phyloP scores from a whole-genome alignment of 2,329 filamentous ascomycete genomes.

The Cladorrhinum sp. region DNA sequence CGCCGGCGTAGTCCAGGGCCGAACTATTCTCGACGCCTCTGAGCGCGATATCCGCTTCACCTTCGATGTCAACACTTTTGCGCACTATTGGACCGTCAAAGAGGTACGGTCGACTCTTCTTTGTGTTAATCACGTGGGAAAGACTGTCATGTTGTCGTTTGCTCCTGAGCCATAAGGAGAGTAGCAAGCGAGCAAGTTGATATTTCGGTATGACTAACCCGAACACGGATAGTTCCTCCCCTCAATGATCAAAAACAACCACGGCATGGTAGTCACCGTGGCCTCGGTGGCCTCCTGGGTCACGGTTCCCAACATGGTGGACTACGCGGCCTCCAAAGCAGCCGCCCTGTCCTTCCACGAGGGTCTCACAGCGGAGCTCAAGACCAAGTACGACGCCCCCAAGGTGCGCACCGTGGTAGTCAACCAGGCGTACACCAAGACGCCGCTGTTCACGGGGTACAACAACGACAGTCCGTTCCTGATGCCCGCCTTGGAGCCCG shows the following conservation, averaged over 20 bases:
- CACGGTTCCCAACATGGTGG: slow-evolving; percentile 60
- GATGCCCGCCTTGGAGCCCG: slow-evolving; percentile 53
- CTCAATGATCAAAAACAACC: slow-evolving; percentile 58
- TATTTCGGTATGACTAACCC: too few relatives aligned
- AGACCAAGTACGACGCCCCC: slow-evolving; percentile 58
- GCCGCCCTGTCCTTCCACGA: slow-evolving; percentile 67
- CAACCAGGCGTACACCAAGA: slow-evolving; percentile 62
- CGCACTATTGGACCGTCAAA: slow-evolving; percentile 64
- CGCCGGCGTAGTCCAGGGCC: slow-evolving; percentile 61
- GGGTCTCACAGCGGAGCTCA: slow-evolving; percentile 57
- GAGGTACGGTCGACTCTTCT: slow-evolving; percentile 31
- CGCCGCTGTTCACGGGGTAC: slow-evolving; percentile 57
- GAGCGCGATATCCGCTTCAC: slow-evolving; percentile 61
- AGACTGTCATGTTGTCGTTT: too few relatives aligned
- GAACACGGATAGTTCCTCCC: slow-evolving; percentile 63
- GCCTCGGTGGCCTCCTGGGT: slow-evolving; percentile 62
- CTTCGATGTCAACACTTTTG: slow-evolving; percentile 68
- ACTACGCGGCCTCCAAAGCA: slow-evolving; percentile 66
- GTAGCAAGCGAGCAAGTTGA: too few relatives aligned
- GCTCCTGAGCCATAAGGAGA: too few relatives aligned
- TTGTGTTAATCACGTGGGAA: too few relatives aligned
- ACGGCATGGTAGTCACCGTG: slow-evolving; percentile 71
- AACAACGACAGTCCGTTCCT: slow-evolving; percentile 48
- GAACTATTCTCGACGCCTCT: slow-evolving; percentile 56
- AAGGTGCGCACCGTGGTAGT: slow-evolving; percentile 65